phyloP scores from a whole-genome alignment of 176 grass and related monocot species.

The Avena sativa region DNA sequence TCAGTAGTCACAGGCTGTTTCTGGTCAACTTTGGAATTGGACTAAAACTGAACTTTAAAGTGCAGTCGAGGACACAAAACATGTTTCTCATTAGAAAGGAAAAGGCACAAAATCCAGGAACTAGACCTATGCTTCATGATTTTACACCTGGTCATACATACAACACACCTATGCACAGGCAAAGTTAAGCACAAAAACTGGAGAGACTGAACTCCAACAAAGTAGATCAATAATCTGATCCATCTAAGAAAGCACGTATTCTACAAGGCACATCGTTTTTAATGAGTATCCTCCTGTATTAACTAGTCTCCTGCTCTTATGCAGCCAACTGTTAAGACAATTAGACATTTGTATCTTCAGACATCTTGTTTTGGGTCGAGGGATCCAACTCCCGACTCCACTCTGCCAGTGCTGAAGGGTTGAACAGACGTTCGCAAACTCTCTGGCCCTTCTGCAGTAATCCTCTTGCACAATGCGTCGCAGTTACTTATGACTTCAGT shows the following conservation, averaged over 20 bases:
- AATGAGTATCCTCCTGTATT: too few relatives aligned
- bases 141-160: too few relatives aligned
- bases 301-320: too few relatives aligned
- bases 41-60: neutral
- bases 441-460: slow-evolving; percentile 67
- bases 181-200: too few relatives aligned
- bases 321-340: too few relatives aligned
- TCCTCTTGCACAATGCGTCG: slow-evolving; percentile 82
- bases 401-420: slow-evolving; percentile 44
- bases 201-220: too few relatives aligned
- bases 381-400: slow-evolving; percentile 42
- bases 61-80: neutral
- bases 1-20: neutral
- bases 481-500: slow-evolving; percentile 93
- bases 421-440: slow-evolving; percentile 50
- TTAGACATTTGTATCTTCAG: slow-evolving; percentile 3
- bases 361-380: slow-evolving; percentile 36
- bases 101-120: neutral
- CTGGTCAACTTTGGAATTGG: neutral
- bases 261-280: too few relatives aligned
- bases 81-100: neutral
- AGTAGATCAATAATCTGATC: too few relatives aligned
- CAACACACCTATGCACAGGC: too few relatives aligned
- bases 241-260: too few relatives aligned
- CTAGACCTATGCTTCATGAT: neutral